These are phyloP conservation scores for Suhomyces atakaporum DNA, from an alignment of 1,139 yeast species.

Conservation along the genomic window DNA sequence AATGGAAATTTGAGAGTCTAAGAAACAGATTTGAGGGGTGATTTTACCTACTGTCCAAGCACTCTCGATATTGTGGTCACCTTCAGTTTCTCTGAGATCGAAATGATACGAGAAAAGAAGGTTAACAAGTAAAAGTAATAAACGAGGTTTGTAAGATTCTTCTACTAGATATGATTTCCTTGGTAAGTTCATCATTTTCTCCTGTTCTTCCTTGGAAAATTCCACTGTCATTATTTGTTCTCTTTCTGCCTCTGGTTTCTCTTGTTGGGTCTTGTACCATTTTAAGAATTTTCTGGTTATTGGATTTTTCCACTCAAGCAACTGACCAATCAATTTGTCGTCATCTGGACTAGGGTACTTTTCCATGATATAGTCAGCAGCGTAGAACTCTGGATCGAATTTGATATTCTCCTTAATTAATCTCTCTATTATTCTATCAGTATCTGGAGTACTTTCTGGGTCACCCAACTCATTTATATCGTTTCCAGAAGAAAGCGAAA, in stretches of 20 bases:
- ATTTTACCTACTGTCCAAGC: constrained; percentile 93
- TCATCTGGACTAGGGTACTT: constrained; percentile 56
- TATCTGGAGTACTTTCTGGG: constrained; percentile 64
- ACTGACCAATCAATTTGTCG: constrained; percentile 52
- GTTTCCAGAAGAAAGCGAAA: constrained; percentile 77
- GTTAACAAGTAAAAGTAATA: constrained; percentile 63
- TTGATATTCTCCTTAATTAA: constrained; percentile 69
- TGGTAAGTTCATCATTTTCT: constrained; percentile 68
- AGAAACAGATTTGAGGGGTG: constrained; percentile 70
- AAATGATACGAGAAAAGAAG: constrained; percentile 72
- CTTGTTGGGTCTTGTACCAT: constrained; percentile 48
- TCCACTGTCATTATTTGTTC: constrained; percentile 41
- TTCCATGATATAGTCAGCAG: constrained; percentile 74
- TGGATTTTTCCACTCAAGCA: constrained; percentile 63
- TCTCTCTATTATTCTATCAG: constrained; percentile 65
- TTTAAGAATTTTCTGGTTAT: constrained; percentile 42
- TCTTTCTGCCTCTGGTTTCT: constrained; percentile 24
- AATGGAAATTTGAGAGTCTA: constrained; percentile 59
- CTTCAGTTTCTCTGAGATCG: constrained; percentile 73
- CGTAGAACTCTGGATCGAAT: constrained; percentile 87
- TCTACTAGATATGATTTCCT: constrained; percentile 59
- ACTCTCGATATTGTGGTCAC: constrained; percentile 81
- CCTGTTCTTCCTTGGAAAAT: constrained; percentile 62
- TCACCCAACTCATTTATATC: constrained; percentile 85
- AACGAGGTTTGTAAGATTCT: constrained; percentile 44